Base-by-base conservation (phyloP, 495 filamentous ascomycete species). In the Tuber indicum region DNA sequence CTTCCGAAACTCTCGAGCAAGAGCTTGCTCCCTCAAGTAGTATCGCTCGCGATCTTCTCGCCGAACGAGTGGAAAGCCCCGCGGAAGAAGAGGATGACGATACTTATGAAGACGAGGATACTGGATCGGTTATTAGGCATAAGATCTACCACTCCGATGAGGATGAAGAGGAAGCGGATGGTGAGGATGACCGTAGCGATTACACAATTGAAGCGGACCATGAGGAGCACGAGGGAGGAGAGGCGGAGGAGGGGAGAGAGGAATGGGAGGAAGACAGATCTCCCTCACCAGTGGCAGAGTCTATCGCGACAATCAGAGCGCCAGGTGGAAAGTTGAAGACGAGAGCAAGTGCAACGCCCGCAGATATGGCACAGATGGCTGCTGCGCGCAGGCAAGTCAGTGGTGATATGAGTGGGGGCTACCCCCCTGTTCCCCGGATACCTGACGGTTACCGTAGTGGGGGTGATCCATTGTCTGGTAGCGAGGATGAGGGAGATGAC, bases 271-370 rank as follows among this genome's bases (percentile, higher is more conserved):
- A 66, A 32, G 71, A 76, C 39, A 78, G 82, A 32, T 83, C 82
- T 23, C 82, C 80, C 26, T 83, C 82, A 9, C 82, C 86, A 21
- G 89, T 99, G 58, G 93, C 95, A 4, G 94, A 98, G 78, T 90
- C 90, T 39, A 84, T 94, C 47, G 94, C 96, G 5, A 98, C 96
- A 5, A 94, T 98, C 85, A 86, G 88, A 76, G 91, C 95, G 8
- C 91, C 93, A 39, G 94, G 95, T 23, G 91, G 92, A 70, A 92
- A 90, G 83, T 88, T 99, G 49, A 98, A 97, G 87, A 95, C 96
- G 3, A 89, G 96, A 12, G 92, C 93, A 19, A 98, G 94, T 16
- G 87, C 92, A 49, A 94, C 93, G 0, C 94, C 93, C 5, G 90
- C 93, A 3, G 96, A 99, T 83, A 85, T 96, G 70, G 88, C 91